phyloP scores from a whole-genome alignment of 345 rosid genomes.

The Lumnitzera racemosa region DNA sequence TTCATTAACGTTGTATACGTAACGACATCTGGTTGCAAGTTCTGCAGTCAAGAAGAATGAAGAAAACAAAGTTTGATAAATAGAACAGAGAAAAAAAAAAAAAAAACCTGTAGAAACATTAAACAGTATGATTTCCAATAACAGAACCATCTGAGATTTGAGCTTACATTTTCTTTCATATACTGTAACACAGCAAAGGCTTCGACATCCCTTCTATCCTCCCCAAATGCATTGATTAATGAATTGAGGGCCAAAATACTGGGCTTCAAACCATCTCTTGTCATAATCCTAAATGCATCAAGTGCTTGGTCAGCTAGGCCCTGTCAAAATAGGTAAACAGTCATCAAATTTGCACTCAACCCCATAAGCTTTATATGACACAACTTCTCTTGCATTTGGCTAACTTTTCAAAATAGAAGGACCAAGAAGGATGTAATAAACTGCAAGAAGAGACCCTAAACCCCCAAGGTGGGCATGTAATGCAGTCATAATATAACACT shows the following conservation, averaged over 20 bases:
- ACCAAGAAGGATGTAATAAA: too few relatives aligned
- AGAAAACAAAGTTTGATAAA: background rate
- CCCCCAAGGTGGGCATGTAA: too few relatives aligned
- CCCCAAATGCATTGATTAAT: constrained; percentile 90
- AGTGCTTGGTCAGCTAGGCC: constrained; percentile 91
- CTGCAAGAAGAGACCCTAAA: too few relatives aligned
- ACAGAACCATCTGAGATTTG: too few relatives aligned
- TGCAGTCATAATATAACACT: too few relatives aligned
- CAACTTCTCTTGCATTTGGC: too few relatives aligned
- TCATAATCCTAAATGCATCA: constrained; percentile 82
- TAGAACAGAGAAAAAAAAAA: constrained; percentile 1
- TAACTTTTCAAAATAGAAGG: too few relatives aligned
- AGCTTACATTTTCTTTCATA: constrained; percentile 85
- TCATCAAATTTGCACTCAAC: too few relatives aligned
- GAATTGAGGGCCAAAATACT: constrained; percentile 86
- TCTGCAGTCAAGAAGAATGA: constrained; percentile 38
- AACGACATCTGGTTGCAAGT: constrained; percentile 84
- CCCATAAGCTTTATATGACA: too few relatives aligned
- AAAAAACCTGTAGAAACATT: background rate
- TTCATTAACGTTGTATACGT: constrained; percentile 95
- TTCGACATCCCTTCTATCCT: constrained; percentile 87
- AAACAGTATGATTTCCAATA: background rate
- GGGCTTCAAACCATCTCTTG: constrained; percentile 79
- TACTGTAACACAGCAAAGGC: constrained; percentile 87
- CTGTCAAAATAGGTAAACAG: constrained; percentile 24